Evolutionary conservation across 345 rosid genomes (phyloP), one percentile per base, ranked within the genome.

Genomic region (Toxicodendron radicans): DNA sequence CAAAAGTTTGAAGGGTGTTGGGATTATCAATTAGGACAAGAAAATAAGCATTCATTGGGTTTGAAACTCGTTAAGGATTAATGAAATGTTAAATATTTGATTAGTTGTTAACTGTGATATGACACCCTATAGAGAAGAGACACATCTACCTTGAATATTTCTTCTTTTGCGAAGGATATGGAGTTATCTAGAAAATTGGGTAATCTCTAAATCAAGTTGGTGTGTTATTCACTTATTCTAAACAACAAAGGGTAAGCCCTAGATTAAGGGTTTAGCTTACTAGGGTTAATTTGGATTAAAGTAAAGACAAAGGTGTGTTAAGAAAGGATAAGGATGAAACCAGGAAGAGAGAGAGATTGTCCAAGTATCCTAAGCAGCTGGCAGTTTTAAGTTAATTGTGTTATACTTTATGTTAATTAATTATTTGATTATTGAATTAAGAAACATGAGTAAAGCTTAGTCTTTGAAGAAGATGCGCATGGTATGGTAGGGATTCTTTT

Each of bases 241-340:
- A 76, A 65, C 43, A 20, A 68, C 8, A 21, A 58, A 48, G 58
- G 73, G 70, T 57, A 70, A 66, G 71, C 30, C 43, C 27, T 35
- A 7, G 30, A 2, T 41, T 23, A 0, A n/a, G 0, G 57, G 13
- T 46, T 78, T 60, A 38, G 58, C 52, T 66, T 70, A 74, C 74
- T 60, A 72, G 72, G 72, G 83, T 80, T 80, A 81, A 72, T 68
- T 38, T 0, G 23, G 78, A 80, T 71, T 74, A 78, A 54, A 77
- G 70, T 66, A 68, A 43, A 46, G 70, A 43, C 64, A 58, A 61
- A 27, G 61, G 33, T 61, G 65, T 74, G 30, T 27, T 75, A 79
- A 78, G 70, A 69, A 82, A 20, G 85, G 90, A 87, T 87, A 87
- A 84, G 88, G 88, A 84, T 83, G 86, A 75, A 75, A 53, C 53